Conservation (phyloP, 1,284 basidiomycete species). For the Rhodotorula glutinis region DNA sequence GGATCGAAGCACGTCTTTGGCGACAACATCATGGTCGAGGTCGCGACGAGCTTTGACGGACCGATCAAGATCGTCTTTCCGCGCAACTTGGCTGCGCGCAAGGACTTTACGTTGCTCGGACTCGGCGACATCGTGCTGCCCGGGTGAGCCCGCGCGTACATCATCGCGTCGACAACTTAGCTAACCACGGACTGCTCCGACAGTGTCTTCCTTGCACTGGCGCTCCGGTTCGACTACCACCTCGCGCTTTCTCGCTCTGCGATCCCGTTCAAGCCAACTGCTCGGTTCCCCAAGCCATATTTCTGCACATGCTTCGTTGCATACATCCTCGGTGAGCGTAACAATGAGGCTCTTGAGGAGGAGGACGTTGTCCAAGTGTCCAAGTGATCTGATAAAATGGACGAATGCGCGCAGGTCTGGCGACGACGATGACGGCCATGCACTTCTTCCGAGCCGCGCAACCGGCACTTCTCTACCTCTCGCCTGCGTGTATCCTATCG, state of each 20-base stretch:
- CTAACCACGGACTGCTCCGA: too few relatives aligned
- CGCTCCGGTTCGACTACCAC: conserved; percentile 76
- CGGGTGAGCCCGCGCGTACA: conserved; percentile 25
- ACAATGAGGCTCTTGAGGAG: rapidly evolving
- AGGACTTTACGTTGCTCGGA: conserved; percentile 84
- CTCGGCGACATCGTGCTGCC: conserved; percentile 84
- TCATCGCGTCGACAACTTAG: rapidly evolving
- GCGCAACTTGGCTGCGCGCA: conserved; percentile 44
- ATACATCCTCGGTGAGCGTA: conserved; percentile 64
- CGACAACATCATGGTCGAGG: conserved; percentile 69
- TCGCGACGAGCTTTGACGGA: conserved; percentile 86
- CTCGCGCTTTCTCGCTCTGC: conserved; percentile 50
- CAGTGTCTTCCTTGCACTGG: conserved; percentile 75
- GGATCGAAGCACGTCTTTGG: conserved; percentile 18
- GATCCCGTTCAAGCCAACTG: conserved; percentile 39
- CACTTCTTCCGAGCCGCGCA: conserved; percentile 75
- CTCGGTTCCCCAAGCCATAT: conserved; percentile 66
- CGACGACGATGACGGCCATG: conserved; percentile 83
- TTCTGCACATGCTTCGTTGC: conserved; percentile 69
- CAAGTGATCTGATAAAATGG: neutral
- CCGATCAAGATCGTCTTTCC: conserved; percentile 90
- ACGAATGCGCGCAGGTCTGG: conserved; percentile 49
- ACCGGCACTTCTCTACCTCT: conserved; percentile 86
- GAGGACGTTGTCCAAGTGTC: too few relatives aligned
- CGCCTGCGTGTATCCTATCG: conserved; percentile 60